Percentiles rank a stretch among this genome's conserved stretches.
These are phyloP conservation scores for Eleusine indica DNA, from an alignment of 176 grass and related monocot species.

Conservation along the genomic window DNA sequence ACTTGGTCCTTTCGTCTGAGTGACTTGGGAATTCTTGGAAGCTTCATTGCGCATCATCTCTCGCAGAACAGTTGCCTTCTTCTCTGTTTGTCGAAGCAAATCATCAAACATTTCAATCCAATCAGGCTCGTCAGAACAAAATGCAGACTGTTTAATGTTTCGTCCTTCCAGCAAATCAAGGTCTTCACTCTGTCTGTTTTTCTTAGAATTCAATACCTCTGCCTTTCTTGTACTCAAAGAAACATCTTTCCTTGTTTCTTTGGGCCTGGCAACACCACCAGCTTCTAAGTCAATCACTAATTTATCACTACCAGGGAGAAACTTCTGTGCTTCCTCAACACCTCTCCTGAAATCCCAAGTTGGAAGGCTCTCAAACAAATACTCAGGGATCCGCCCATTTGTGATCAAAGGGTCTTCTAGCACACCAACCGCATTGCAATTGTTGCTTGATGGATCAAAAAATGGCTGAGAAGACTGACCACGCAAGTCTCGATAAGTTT, in stretches of 20 bases:
- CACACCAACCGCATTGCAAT: constrained; percentile 15
- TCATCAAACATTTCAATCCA: constrained; percentile 87
- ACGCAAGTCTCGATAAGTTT: constrained; percentile 33
- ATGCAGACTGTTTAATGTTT: constrained; percentile 76
- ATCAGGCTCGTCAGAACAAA: constrained; percentile 70
- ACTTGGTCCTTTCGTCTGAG: constrained; percentile 51
- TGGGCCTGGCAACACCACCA: constrained; percentile 32
- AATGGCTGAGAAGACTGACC: constrained; percentile 36
- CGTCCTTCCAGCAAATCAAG: constrained; percentile 85
- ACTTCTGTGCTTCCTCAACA: constrained; percentile 73
- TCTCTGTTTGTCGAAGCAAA: constrained; percentile 67
- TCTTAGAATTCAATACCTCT: constrained; percentile 51
- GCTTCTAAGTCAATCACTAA: constrained; percentile 58
- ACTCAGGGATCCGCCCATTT: constrained; percentile 56
- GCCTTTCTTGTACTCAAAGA: constrained; percentile 26
- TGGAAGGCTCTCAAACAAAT: constrained; percentile 79
- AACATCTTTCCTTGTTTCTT: constrained; percentile 31
- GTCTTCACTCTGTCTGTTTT: constrained; percentile 66
- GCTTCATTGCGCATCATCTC: constrained; percentile 77
- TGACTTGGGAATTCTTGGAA: constrained; percentile 55
- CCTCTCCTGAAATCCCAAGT: constrained; percentile 95
- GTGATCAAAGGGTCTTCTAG: constrained; percentile 73
- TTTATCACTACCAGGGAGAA: constrained; percentile 54
- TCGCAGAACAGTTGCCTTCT: constrained; percentile 68
- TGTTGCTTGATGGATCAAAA: constrained; percentile 33